Evolutionary conservation across 306 rosid species (phyloP).

Genomic region (Lathyrus tuberosus): DNA sequence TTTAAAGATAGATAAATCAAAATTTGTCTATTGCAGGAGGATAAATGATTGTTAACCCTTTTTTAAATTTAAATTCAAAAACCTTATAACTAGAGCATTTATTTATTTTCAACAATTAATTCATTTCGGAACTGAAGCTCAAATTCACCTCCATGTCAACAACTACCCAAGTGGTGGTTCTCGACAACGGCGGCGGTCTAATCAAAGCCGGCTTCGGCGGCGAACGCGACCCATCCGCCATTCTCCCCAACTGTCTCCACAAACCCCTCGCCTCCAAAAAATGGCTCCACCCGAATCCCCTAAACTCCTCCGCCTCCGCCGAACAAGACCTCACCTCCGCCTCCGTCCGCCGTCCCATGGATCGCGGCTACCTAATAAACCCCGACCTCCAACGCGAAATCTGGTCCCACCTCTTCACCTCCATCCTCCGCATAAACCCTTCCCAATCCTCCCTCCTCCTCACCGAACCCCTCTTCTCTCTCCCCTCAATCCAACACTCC

Average conservation of each 20-base stretch:
- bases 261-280: slow-evolving; percentile 73
- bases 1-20: too few species aligned
- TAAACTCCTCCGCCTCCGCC: slow-evolving; percentile 7
- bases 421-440: slow-evolving; percentile 65
- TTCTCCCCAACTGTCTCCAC: slow-evolving; percentile 81
- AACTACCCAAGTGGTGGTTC: slow-evolving; percentile 63
- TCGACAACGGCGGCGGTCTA: slow-evolving; percentile 94
- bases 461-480: slow-evolving; percentile 84
- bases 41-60: too few species aligned
- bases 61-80: too few species aligned
- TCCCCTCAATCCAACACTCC: slow-evolving; percentile 83
- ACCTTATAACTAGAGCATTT: too few species aligned
- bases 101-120: too few species aligned
- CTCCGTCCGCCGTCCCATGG: slow-evolving; percentile 88
- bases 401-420: slow-evolving; percentile 85
- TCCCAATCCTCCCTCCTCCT: slow-evolving; percentile 73
- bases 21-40: too few species aligned
- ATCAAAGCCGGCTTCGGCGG: slow-evolving; percentile 86
- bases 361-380: slow-evolving; percentile 85
- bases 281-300: slow-evolving; percentile 75
- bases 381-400: slow-evolving; percentile 94
- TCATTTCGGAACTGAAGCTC: too few species aligned
- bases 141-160: slow-evolving; percentile 19
- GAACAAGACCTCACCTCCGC: slow-evolving; percentile 86
- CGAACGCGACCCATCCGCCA: slow-evolving; percentile 67